Evolutionary conservation across 208 protist genomes (phyloP), one percentile per base, ranked within the genome.

Genomic region (Acanthamoeba castellanii): DNA sequence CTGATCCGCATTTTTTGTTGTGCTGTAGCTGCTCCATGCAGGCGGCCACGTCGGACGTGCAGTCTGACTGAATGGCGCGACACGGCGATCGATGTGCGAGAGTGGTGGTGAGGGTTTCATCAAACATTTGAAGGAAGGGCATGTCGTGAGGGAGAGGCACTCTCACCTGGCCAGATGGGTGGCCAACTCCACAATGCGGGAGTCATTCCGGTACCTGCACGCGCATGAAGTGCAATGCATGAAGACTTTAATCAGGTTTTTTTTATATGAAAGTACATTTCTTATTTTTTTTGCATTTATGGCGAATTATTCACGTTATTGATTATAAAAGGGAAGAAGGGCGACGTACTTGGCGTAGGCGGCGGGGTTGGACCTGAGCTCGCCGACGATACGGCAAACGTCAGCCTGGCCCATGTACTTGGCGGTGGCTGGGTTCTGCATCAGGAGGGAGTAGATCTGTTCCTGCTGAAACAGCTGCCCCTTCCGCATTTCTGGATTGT

Each of bases 401-500:
- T 82, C 74, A 27, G 74, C 42, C 25, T 82, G 74, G 74, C 74
- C 74, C 37, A 82, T 6, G 74, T 82, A 82, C 74, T 82, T 82
- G 32, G 74, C 74, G 18, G 74, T 82, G 34, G 74, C 42, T 25
- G 74, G 74, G 74, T 82, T 82, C 37, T 82, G 74, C 8, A 37
- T 34, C 34, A 82, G 11, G n/a, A 82, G 3, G 16, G 74, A 82
- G 74, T 52, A 82, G 16, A 82, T 82, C 9, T 55, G 74, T 3
- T 47, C 74, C 37, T 25, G 32, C 74, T 52, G 74, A 27, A 82
- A 82, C 42, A 82, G 42, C 45, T 32, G 32, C 74, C 70, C 32
- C 70, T 74, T 14, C 30, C 59, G 59, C 25, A 1, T 2, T 20
- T 57, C 52, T 57, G 52, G 16, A 11, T 57, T 66, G 59, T 66